Percentiles rank a stretch among this genome's conserved stretches.
phyloP scores from a whole-genome alignment of 331 rosid genomes.

The Spiraea crenata region DNA sequence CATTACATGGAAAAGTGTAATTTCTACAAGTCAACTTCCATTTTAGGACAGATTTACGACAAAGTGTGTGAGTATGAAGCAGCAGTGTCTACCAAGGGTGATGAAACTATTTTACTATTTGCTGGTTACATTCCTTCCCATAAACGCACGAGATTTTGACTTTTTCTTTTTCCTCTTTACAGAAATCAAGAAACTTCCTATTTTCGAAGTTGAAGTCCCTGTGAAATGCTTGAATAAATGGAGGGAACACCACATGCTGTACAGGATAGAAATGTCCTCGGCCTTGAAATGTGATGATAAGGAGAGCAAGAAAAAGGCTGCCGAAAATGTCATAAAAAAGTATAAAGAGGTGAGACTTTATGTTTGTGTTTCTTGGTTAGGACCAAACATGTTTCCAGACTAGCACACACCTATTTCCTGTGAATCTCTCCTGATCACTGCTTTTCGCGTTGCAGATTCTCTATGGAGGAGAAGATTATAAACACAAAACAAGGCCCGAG shows the following conservation, averaged over 20 bases:
- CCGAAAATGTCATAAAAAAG: conserved; percentile 32
- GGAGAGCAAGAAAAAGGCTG: conserved; percentile 29
- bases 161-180: conserved; percentile 6
- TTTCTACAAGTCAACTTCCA: conserved; percentile 51
- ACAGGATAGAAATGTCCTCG: conserved; percentile 39
- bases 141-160: not conserved
- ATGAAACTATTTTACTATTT: not conserved
- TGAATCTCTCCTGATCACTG: no score
- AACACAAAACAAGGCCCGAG: conserved; percentile 32
- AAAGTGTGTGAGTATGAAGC: conserved; percentile 37
- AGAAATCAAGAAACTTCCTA: conserved; percentile 56
- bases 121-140: not conserved
- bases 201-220: conserved; percentile 61
- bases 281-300: conserved; percentile 21
- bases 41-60: conserved; percentile 67
- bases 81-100: conserved; percentile 42
- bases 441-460: conserved; percentile 34
- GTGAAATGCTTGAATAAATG: conserved; percentile 30
- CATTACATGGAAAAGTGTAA: conserved; percentile 59
- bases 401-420: no score
- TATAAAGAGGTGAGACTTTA: conserved; percentile 46
- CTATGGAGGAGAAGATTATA: conserved; percentile 47
- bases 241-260: conserved; percentile 27
- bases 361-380: not conserved
- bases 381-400: not conserved